Evolutionary conservation across 2,329 filamentous ascomycete species (phyloP).

Genomic region (Neurospora crassa): DNA sequence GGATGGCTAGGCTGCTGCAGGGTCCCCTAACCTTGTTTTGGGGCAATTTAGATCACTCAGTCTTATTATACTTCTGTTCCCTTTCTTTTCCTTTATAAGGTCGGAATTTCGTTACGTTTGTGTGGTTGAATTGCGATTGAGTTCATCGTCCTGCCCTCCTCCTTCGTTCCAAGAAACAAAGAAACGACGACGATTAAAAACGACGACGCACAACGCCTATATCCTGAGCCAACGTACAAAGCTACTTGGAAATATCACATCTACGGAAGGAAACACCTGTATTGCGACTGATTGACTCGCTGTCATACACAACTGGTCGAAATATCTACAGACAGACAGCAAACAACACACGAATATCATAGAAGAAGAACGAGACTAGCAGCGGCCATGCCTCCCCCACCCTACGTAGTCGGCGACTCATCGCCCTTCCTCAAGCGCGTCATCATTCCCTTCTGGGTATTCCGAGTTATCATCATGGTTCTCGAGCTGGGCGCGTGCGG

Average conservation of each 20-base stretch:
- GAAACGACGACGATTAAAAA: background rate
- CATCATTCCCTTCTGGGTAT: conserved; percentile 25
- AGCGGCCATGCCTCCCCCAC: conserved; percentile 14
- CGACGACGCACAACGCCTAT: background rate
- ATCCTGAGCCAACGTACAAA: background rate
- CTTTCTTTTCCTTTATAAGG: background rate
- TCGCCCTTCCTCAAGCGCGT: conserved; percentile 27
- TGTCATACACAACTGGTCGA: no score
- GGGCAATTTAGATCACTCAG: background rate
- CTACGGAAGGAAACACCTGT: no score
- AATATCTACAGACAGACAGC: no score
- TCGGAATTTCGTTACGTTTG: background rate
- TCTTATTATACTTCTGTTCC: background rate
- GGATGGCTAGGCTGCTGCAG: background rate
- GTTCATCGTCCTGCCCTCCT: background rate
- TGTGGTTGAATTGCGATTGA: background rate
- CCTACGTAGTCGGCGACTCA: conserved; percentile 22
- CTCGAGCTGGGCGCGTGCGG: conserved; percentile 19
- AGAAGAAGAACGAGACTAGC: background rate
- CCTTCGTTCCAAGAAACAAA: background rate
- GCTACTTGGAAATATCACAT: background rate
- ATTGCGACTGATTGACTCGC: no score
- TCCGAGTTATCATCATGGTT: conserved; percentile 23
- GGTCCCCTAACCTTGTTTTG: background rate
- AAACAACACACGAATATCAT: no score